Evolutionary conservation across 495 filamentous ascomycete species (phyloP).

Genomic region (Penicillium egyptiacum): DNA sequence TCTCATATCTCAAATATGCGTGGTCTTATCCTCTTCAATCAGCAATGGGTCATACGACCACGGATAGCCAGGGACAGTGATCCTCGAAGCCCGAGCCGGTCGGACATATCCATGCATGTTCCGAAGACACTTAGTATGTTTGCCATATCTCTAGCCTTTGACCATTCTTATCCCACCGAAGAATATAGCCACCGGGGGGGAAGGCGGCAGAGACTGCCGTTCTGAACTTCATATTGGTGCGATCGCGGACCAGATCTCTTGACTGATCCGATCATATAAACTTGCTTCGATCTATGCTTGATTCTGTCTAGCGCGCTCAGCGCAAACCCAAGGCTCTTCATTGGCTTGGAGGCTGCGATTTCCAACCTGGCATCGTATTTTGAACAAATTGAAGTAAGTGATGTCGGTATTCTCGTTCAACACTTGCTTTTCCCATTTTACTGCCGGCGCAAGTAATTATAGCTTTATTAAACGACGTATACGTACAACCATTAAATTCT

Average conservation of each 20-base stretch:
- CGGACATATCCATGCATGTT: not conserved
- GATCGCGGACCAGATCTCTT: slow-evolving; percentile 8
- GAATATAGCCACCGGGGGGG: not conserved
- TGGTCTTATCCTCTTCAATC: not conserved
- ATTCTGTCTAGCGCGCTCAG: not conserved
- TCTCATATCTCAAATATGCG: not conserved
- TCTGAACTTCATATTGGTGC: slow-evolving; percentile 18
- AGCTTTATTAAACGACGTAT: not conserved
- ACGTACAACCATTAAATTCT: not conserved
- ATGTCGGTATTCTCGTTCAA: not conserved
- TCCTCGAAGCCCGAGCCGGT: not conserved
- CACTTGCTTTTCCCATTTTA: not conserved
- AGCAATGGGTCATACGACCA: not conserved
- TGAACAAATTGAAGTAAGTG: not conserved
- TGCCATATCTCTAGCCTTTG: not conserved
- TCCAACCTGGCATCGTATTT: not conserved
- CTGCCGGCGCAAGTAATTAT: not conserved
- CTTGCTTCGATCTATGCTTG: not conserved
- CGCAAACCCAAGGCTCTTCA: not conserved
- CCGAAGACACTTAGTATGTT: not conserved
- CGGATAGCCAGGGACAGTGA: too few species aligned
- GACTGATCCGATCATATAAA: not conserved
- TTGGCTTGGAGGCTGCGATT: not conserved
- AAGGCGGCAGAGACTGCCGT: slow-evolving; percentile 23
- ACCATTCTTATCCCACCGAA: not conserved